Base-by-base conservation (phyloP, 2,329 filamentous ascomycete species). In the Sarocladiaceae sp. region DNA sequence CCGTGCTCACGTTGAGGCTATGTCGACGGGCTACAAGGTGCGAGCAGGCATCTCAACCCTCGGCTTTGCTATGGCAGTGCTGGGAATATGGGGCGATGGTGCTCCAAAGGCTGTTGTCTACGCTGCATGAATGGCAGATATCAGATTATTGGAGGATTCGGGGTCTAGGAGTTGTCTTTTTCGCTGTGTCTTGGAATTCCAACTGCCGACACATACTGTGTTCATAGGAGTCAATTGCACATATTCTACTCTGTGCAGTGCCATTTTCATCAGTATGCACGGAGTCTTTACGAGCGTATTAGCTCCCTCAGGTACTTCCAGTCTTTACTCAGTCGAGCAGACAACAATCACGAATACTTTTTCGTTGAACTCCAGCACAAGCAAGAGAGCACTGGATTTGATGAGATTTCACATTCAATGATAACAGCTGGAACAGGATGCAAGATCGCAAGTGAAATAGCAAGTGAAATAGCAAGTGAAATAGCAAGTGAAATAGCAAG, bases 41-140 rank as follows among this genome's bases (percentile, higher is more conserved):
- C 75, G 80, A 64, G 79, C 79, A 8, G 73, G 68, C 5, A 60
- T 85, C 26, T 73, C 79, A 2, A 77, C 78, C 3, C 53, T 81
- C 39, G 82, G 76, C 3, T 86, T 87, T 65, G 66, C 74, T 51
- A 77, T 87, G 71, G 77, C 82, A 18, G 73, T 86, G 17, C 68
- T 86, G 31, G 83, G 83, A 15, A 79, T 87, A 60, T 87, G 83
- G 83, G 83, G 83, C 4, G 83, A 86, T 63, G 80, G 82, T 23
- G 71, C 71, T 18, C 60, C 67, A 20, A 62, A 66, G 56, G 56
- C 66, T 36, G 60, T 63, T 33, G 60, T 68, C 51, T 66, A 67
- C 36, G 59, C 68, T 44, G 65, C 66, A 50, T 70, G 58, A 60
- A 51, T 17, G 12, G 17, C 37, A 22, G 10, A 7, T 20, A 12